phyloP scores from a whole-genome alignment of 768 basidiomycete genomes.

The Serpula lacrymans region DNA sequence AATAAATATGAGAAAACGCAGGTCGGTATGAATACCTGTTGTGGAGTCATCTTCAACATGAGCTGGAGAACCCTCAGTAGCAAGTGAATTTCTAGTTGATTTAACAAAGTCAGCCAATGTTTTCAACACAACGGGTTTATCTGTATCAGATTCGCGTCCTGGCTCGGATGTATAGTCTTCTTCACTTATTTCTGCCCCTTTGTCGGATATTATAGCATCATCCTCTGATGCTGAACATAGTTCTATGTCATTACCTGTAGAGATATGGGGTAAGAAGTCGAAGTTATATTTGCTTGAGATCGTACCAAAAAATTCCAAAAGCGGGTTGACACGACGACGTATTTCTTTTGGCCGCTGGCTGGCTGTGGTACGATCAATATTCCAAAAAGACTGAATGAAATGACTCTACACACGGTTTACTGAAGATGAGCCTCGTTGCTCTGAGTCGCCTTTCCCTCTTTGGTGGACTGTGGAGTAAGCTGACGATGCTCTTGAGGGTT shows the following conservation, averaged over 20 bases:
- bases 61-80: neutral
- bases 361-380: constrained; percentile 5
- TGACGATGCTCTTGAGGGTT: constrained; percentile 11
- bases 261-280: neutral
- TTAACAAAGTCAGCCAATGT: constrained; percentile 11
- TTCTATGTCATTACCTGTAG: constrained; percentile 38
- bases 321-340: constrained; percentile 44
- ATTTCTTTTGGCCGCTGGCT: constrained; percentile 11
- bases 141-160: constrained; percentile 19
- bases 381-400: neutral
- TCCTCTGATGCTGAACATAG: constrained; percentile 53
- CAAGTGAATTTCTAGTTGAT: constrained; percentile 1
- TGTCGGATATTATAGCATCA: constrained; percentile 17
- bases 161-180: constrained; percentile 17
- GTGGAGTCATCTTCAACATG: constrained; percentile 19
- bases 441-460: constrained; percentile 10
- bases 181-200: constrained; percentile 17
- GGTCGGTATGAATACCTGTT: constrained; percentile 12
- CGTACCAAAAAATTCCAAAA: constrained; percentile 50
- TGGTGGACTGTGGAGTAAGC: constrained; percentile 13
- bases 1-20: neutral
- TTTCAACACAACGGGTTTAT: constrained; percentile 20
- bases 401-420: constrained; percentile 12
- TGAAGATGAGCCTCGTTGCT: constrained; percentile 4
- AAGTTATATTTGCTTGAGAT: neutral